These are phyloP conservation scores for Pisolithus thermaeus DNA, from an alignment of 1,284 basidiomycete genomes.

Conservation along the genomic window DNA sequence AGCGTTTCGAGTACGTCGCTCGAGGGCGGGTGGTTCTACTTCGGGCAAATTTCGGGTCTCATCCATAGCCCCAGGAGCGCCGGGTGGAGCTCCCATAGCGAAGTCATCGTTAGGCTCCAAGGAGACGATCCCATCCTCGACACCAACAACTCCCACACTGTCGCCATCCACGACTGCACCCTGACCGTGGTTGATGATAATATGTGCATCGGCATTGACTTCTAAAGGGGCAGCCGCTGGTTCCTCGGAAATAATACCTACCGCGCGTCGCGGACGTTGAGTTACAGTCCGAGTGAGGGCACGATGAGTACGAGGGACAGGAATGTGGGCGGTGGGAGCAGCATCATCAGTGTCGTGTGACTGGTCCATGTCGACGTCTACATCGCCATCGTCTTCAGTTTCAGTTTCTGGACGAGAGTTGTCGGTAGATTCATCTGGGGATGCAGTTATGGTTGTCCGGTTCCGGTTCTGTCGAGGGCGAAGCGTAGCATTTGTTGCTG, in stretches of 20 bases:
- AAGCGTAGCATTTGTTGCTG: conserved; percentile 17
- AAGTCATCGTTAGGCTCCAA: conserved; percentile 73
- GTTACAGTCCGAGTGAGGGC: conserved; percentile 36
- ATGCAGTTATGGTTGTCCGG: conserved; percentile 33
- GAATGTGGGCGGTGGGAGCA: conserved; percentile 22
- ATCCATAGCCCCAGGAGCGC: conserved; percentile 70
- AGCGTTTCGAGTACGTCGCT: conserved; percentile 24
- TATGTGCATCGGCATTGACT: conserved; percentile 52
- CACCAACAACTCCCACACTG: conserved; percentile 43
- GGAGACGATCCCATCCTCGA: conserved; percentile 67
- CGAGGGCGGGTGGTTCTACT: conserved; percentile 22
- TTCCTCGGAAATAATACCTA: conserved; percentile 59
- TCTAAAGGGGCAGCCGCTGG: conserved; percentile 39
- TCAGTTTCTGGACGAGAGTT: conserved; percentile 64
- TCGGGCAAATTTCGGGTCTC: conserved; percentile 29
- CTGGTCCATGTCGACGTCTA: conserved; percentile 47
- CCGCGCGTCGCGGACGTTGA: conserved; percentile 40
- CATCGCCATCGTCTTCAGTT: conserved; percentile 66
- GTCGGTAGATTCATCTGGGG: conserved; percentile 49
- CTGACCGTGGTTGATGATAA: conserved; percentile 57
- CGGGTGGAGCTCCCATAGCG: conserved; percentile 81
- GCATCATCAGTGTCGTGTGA: conserved; percentile 39
- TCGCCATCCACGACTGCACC: conserved; percentile 38
- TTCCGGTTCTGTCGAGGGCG: conserved; percentile 30
- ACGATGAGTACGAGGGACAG: conserved; percentile 35